A percentile compares a stretch with the other conserved stretches of the same genome.
Evolutionary conservation across 2,329 filamentous ascomycete genomes (phyloP).

Genomic region (Metarhizium brunneum): DNA sequence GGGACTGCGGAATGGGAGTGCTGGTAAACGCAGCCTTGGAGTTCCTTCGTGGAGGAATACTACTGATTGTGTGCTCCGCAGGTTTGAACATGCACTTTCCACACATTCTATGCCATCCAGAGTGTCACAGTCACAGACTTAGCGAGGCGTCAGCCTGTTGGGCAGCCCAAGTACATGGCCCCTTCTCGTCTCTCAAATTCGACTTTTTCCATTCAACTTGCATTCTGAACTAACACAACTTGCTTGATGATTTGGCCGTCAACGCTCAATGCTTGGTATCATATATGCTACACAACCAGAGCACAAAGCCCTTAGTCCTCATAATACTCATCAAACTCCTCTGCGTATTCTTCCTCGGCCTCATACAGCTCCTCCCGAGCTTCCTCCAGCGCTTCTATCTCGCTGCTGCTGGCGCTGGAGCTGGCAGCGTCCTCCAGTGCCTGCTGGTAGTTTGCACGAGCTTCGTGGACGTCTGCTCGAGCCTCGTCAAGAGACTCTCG

Average conservation of each 20-base stretch:
- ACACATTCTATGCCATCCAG: no score
- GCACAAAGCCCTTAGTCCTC: conserved; percentile 3
- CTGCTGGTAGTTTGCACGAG: conserved; percentile 33
- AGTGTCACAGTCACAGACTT: no score
- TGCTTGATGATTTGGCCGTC: background rate
- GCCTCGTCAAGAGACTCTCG: conserved; percentile 29
- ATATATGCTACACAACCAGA: background rate
- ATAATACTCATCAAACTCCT: conserved; percentile 26
- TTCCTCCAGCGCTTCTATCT: conserved; percentile 42
- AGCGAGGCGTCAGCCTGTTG: no score
- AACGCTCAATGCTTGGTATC: background rate
- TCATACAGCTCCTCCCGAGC: conserved; percentile 37
- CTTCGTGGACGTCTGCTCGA: conserved; percentile 31
- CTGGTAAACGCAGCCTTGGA: no score
- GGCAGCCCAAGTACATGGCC: no score
- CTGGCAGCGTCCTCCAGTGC: conserved; percentile 28
- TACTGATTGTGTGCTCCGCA: no score
- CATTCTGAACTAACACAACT: no score
- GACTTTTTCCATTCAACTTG: no score
- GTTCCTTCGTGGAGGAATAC: no score
- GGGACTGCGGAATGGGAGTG: no score
- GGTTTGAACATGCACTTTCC: no score
- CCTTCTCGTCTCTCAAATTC: no score
- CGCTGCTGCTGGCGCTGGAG: conserved; percentile 40
- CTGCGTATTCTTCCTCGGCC: conserved; percentile 34